Evolutionary conservation across 2,329 filamentous ascomycete species (phyloP), one percentile per base, ranked within the genome.

Genomic region (Shiraia bambusicola): DNA sequence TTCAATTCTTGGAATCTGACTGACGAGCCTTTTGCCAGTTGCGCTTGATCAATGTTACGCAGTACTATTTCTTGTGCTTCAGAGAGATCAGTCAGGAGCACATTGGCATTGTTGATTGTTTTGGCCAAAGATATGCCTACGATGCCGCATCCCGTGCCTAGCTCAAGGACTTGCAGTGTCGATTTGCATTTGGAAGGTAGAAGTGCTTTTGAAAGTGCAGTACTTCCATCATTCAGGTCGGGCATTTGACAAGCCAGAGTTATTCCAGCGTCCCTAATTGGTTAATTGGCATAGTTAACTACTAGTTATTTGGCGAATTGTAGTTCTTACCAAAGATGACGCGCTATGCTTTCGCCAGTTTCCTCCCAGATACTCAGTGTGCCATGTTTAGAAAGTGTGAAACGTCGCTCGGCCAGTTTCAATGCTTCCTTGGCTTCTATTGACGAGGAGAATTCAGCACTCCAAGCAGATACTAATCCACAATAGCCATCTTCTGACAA

Each of bases 281-380:
- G 46, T 40, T 35, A 15, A 30, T 12, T 22, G 13, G 16, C 9
- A 8, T 16, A 7, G 17, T 22, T 15, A 7, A 29, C 14, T 3
- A 25, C 37, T 14, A 25, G 16, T 25, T 11, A 34, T 8, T n/a
- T 31, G n/a, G 17, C 13, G 17, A 28, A 15, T 14, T 28, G 30
- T 40, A 29, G 17, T 26, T 26, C n/a, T 67, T 72, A 84, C 84
- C 84, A 88, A 34, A 87, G 74, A 69, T 88, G 84, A 29, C 83
- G 73, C 5, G 84, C 84, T 56, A 88, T 87, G 60, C 82, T 86
- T 57, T 88, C 84, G 3, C 84, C 83, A 0, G 82, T 85, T 56
- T 87, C 84, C 61, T 88, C 84, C 72, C 79, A 83, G 31, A 87
- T 77, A 25, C 66, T 65, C 8, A 83, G 54, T 4, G 59, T 58